Evolutionary conservation across 192 early-diverging fungal genomes (phyloP), one percentile per base, ranked within the genome.

Genomic region (Spizellomyces punctatus): DNA sequence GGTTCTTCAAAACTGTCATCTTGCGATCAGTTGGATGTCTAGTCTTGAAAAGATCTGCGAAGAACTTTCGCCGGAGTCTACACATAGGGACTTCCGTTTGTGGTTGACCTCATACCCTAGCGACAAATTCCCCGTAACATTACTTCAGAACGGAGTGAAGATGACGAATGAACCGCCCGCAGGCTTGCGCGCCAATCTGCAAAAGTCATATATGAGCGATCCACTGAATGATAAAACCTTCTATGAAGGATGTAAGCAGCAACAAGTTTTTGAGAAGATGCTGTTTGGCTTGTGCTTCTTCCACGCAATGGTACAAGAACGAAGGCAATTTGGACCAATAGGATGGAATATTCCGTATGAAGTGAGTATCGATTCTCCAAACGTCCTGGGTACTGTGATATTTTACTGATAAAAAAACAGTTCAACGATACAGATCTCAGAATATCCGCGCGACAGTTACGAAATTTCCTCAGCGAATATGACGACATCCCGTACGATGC

Each of bases 291-390:
- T 88, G 22, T 88, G 86, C 52, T 87, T 88, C 60, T 88, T 88
- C 72, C 86, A 88, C 59, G 86, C 78, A 12, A 75, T 88, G n/a
- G 78, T 88, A n/a, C 86, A 88, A 56, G 86, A 88, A 59, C 46
- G 86, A 22, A 10, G 82, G 41, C 78, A 84, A 63, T 88, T 86
- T 78, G 86, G 86, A 10, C 85, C 86, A 12, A 88, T 88, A 75
- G 86, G 86, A 8, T 88, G 86, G 86, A 88, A 88, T 64, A 88
- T 88, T 73, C 84, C 86, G 22, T 88, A 88, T 62, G 86, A 88
- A 41, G 59, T 61, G 36, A 41, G 59, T 41, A 14, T 56, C 54
- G n/a, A 22, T 22, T 5, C n/a, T 56, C 22, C 7, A 56, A 5
- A n/a, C 5, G 22, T 6, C 6, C n/a, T 7, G n/a, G 7, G 22